Evolutionary conservation across 768 basidiomycete species (phyloP).

Genomic region (Chalciporus sphaerocephalus): DNA sequence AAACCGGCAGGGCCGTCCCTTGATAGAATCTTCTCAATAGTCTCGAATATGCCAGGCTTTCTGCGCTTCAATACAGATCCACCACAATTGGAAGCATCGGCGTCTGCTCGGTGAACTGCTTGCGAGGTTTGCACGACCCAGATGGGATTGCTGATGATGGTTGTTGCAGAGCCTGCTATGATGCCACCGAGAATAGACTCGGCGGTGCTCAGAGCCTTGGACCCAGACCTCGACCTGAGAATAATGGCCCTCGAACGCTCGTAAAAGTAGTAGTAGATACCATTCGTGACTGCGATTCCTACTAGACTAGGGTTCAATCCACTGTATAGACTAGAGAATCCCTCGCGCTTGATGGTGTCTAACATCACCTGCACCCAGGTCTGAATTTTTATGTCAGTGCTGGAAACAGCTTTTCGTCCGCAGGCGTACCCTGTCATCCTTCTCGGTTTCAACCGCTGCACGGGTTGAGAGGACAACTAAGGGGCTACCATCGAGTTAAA

Average conservation of each 20-base stretch:
- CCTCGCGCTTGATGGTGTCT: conserved; percentile 81
- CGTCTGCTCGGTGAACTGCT: conserved; percentile 56
- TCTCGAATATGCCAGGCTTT: conserved; percentile 64
- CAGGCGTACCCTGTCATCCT: conserved; percentile 58
- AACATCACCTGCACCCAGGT: conserved; percentile 60
- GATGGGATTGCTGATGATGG: conserved; percentile 86
- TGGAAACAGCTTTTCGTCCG: background rate
- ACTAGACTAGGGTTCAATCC: conserved; percentile 82
- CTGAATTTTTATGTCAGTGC: conserved; percentile 36
- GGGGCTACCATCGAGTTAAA: conserved; percentile 50
- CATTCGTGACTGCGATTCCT: conserved; percentile 92
- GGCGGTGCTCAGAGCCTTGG: conserved; percentile 72
- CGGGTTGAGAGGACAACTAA: conserved; percentile 89
- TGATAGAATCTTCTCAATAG: conserved; percentile 61
- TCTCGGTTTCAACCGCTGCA: conserved; percentile 85
- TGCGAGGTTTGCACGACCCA: conserved; percentile 97
- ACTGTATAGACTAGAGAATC: conserved; percentile 77
- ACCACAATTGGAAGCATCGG: conserved; percentile 25
- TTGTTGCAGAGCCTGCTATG: conserved; percentile 87
- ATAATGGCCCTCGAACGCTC: conserved; percentile 62
- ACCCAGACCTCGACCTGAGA: conserved; percentile 49
- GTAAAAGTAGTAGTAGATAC: conserved; percentile 93
- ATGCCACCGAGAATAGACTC: conserved; percentile 88
- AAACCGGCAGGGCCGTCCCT: conserved; percentile 76
- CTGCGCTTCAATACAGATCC: conserved; percentile 39